phyloP scores from a whole-genome alignment of 495 filamentous ascomycete genomes.

The Diplogelasinospora grovesii region DNA sequence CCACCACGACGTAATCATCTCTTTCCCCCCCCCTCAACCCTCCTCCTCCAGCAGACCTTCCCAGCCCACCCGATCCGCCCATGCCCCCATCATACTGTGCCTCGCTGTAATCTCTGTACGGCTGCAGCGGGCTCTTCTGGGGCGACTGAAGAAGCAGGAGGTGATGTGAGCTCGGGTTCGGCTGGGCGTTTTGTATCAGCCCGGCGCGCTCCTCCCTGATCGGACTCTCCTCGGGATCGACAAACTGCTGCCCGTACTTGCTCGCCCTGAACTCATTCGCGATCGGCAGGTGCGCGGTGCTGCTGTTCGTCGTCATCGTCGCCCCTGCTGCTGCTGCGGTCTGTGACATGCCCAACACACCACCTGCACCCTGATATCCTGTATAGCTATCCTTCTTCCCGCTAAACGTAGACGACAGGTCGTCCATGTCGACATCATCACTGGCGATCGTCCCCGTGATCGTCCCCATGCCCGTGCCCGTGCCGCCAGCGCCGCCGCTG shows the following conservation, averaged over 20 bases:
- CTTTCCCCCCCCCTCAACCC: no score
- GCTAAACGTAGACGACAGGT: conserved; percentile 24
- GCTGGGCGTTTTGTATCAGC: conserved; percentile 42
- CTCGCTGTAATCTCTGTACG: no score
- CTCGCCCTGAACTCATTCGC: conserved; percentile 38
- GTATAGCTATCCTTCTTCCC: conserved; percentile 1
- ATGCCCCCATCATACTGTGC: conserved; percentile 11
- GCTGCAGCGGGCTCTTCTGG: conserved; percentile 13
- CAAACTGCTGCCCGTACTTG: conserved; percentile 21
- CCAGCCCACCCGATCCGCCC: conserved; percentile 2
- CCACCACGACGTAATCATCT: conserved; percentile 1
- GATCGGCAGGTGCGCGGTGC: conserved; percentile 34
- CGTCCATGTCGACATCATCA: conserved; percentile 25
- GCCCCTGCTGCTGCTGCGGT: no score
- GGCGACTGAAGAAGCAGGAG: conserved; percentile 6
- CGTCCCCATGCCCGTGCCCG: conserved; percentile 17
- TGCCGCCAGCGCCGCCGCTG: neutral
- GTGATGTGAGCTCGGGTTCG: conserved; percentile 28
- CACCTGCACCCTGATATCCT: conserved; percentile 3
- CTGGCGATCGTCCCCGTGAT: no score
- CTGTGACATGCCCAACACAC: conserved; percentile 25
- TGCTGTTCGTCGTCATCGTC: no score
- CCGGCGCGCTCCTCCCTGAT: conserved; percentile 38
- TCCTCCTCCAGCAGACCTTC: no score
- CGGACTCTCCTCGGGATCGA: conserved; percentile 6